These are phyloP conservation scores for Caloboletus inedulis DNA, from an alignment of 1,284 basidiomycete species.

Conservation along the genomic window DNA sequence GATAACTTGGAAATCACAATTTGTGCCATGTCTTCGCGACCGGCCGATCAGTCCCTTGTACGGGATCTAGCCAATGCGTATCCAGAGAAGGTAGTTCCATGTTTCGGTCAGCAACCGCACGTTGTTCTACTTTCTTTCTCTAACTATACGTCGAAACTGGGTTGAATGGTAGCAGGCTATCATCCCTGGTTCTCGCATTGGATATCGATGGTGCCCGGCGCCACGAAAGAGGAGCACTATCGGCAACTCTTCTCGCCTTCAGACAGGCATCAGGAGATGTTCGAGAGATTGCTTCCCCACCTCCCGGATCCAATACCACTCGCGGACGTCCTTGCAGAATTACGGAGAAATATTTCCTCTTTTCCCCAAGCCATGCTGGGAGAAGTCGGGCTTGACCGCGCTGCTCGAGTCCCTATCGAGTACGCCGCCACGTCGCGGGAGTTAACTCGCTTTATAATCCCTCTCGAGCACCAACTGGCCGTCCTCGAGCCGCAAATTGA, in stretches of 20 bases:
- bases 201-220: constrained; percentile 47
- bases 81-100: constrained; percentile 68
- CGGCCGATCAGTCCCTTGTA: constrained; percentile 62
- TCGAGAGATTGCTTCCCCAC: constrained; percentile 49
- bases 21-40: constrained; percentile 71
- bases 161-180: constrained; percentile 49
- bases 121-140: constrained; percentile 5
- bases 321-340: constrained; percentile 45
- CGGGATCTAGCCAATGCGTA: constrained; percentile 53
- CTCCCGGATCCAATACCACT: constrained; percentile 66
- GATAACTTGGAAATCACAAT: constrained; percentile 55
- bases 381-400: constrained; percentile 79
- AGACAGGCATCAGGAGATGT: constrained; percentile 37
- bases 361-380: constrained; percentile 74
- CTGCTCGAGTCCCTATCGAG: constrained; percentile 63
- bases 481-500: constrained; percentile 74
- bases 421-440: constrained; percentile 42
- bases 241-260: constrained; percentile 49
- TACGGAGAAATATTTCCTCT: constrained; percentile 53
- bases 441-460: constrained; percentile 67
- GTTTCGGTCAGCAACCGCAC: constrained; percentile 55
- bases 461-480: constrained; percentile 68
- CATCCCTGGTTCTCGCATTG: constrained; percentile 83
- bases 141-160: constrained; percentile 10
- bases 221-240: constrained; percentile 67